Base-by-base conservation (phyloP, 148 eudicot species). In the Amaranthus hypochondriacus region DNA sequence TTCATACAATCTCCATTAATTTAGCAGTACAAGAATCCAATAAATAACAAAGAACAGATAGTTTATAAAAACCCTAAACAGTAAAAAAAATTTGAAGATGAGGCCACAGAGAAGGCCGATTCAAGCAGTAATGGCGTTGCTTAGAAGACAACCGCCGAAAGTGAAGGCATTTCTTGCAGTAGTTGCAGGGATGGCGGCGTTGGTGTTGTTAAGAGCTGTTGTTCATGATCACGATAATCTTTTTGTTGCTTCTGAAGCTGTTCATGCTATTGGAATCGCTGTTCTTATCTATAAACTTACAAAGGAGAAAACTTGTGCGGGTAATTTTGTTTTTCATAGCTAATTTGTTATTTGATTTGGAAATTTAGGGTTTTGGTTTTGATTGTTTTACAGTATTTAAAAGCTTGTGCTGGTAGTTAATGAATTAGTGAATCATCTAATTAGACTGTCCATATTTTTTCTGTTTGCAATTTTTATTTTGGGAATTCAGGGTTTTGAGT, bases 141-240 rank as follows among this genome's bases (percentile, higher is more conserved):
- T 90, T 3, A 82, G 85, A 73, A 76, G 95, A 53, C 98, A 93
- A 66, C 97, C 97, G 50, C 95, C 98, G 7, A 93, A 91, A 86
- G 92, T 93, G 73, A 93, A 93, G 83, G 96, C 92, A 42, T 86
- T 93, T 56, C 76, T 93, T 4, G 98, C 91, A 48, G 97, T 93
- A 11, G 86, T 91, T 6, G 69, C 88, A 47, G 95, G 91, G 11
- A 87, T 91, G 94, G 83, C 87, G 12, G 82, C 92, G 8, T 78
- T 93, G 39, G 92, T 88, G 3, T 43, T 91, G 55, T 81, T 93
- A 6, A 80, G 98, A 13, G 75, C 83, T 18, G 82, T 89, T 56
- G 98, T 93, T 0, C 88, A 84, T 67, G 97, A 93, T 74, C 97
- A 93, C 78, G 98, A 93, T 59, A 93, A 91, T 71, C 89, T 93